Base-by-base conservation (phyloP, 2,329 filamentous ascomycete genomes). In the Sordariomycetes sp. region DNA sequence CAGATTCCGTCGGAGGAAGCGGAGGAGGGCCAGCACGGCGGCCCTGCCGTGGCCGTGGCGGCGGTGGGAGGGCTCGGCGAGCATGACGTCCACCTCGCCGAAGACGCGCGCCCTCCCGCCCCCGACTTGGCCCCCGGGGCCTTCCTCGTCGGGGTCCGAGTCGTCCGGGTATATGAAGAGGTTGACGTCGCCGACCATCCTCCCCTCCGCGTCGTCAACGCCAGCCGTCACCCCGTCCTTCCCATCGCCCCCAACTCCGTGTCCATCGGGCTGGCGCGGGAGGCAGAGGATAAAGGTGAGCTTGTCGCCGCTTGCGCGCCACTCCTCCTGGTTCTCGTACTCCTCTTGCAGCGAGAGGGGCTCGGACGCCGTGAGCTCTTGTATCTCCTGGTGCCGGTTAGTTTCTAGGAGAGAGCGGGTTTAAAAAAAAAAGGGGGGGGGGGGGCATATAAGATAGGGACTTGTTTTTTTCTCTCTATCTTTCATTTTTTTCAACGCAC, bases 11-110 rank as follows among this genome's bases (percentile, higher is more conserved):
- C 76, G 63, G 6, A 96, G 75, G 66, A 91, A 97, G 53, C 76
- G 70, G 55, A 97, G 66, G 59, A 97, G 87, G 0, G 82, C 73
- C 2, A 83, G 67, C 1, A 96, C 76, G 0, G 88, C 82, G 0
- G 81, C 80, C 5, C 77, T 74, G 0, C 90, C 91, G 7, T 84
- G 74, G 0, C 90, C 90, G 8, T 76, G 74, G 0, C 86, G 76
- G 25, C 86, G 83, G 34, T 82, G 72, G 0, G 69, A 66, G 4
- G 72, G 72, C 1, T 75, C 73, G 0, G 90, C 90, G 61, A 96
- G 85, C 91, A 96, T 96, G 62, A 96, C 81, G 70, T 96, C 90
- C 7, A 96, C 72, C 67, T 96, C 91, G 25, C 88, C 91, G 3
- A 87, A 70, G 60, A 72, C 70, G 14, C 40, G 40, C 40, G 16